Percentiles rank a stretch among this genome's conserved stretches.
These are phyloP conservation scores for Protea cynaroides DNA, from an alignment of 164 flowering plant species.

Conservation along the genomic window DNA sequence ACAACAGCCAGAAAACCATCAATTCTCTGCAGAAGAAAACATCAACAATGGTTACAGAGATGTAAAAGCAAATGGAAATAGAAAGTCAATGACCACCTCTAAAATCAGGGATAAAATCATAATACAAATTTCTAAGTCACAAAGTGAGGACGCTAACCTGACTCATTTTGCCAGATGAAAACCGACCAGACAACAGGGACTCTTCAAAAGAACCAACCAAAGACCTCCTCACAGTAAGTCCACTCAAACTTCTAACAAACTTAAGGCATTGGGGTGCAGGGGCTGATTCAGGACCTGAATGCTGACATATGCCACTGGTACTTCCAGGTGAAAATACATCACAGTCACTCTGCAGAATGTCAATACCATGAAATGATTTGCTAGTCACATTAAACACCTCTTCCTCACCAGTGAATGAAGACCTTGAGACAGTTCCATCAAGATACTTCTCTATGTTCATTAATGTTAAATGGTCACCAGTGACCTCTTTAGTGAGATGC, in stretches of 20 bases:
- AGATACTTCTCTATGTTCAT: constrained; percentile 24
- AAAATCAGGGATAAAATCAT: constrained; percentile 4
- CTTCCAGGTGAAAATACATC: constrained; percentile 35
- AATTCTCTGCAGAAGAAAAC: constrained; percentile 43
- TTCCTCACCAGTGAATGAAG: constrained; percentile 26
- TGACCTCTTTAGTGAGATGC: constrained; percentile 18
- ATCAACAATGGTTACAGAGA: not conserved
- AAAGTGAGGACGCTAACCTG: constrained; percentile 46
- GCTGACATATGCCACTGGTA: constrained; percentile 18
- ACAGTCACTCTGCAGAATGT: constrained; percentile 24
- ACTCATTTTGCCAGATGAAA: constrained; percentile 43
- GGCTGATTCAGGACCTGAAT: constrained; percentile 23
- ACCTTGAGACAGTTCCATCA: constrained; percentile 26
- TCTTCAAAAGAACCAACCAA: constrained; percentile 99
- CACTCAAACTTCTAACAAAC: constrained; percentile 44
- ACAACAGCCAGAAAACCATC: constrained; percentile 93
- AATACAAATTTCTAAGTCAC: not conserved
- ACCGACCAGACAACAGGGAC: constrained; percentile 85
- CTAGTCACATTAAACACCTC: constrained; percentile 27
- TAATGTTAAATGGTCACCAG: constrained; percentile 21
- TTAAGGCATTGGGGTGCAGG: constrained; percentile 26
- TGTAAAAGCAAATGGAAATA: constrained; percentile 1
- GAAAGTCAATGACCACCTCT: not conserved
- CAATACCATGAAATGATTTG: constrained; percentile 41
- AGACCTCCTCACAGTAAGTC: constrained; percentile 61